Percentiles rank a stretch among this genome's conserved stretches.
Conservation (phyloP, 306 rosid species). For the Rosa chinensis region DNA sequence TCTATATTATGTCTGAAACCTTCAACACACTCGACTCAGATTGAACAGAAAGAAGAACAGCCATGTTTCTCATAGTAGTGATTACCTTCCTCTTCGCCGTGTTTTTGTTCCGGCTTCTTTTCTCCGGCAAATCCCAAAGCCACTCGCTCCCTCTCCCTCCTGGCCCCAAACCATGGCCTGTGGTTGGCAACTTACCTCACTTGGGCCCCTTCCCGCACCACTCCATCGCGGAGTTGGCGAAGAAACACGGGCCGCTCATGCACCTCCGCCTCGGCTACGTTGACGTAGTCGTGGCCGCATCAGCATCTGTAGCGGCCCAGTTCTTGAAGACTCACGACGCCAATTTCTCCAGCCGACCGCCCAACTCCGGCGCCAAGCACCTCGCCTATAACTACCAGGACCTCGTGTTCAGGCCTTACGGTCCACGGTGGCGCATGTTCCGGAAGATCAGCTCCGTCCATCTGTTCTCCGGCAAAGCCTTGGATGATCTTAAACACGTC, state of each 20-base stretch:
- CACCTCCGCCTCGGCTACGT: conserved; percentile 66
- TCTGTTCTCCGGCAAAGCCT: conserved; percentile 74
- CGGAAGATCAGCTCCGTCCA: conserved; percentile 78
- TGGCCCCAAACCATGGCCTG: conserved; percentile 83
- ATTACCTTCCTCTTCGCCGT: conserved; percentile 23
- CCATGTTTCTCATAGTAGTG: conserved; percentile 14
- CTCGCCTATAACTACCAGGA: conserved; percentile 75
- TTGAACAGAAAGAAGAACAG: neutral
- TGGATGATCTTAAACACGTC: conserved; percentile 61
- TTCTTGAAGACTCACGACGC: conserved; percentile 65
- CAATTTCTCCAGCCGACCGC: conserved; percentile 81
- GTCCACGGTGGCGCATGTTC: conserved; percentile 71
- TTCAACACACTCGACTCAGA: neutral
- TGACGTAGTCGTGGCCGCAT: conserved; percentile 67
- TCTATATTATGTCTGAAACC: neutral
- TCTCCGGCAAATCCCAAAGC: neutral
- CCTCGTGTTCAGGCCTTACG: conserved; percentile 79
- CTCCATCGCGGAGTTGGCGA: conserved; percentile 57
- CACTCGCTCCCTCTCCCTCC: conserved; percentile 53
- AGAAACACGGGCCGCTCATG: conserved; percentile 64
- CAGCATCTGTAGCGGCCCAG: conserved; percentile 69
- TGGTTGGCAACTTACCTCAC: conserved; percentile 78
- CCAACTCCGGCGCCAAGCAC: conserved; percentile 69
- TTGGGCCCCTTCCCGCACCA: conserved; percentile 75
- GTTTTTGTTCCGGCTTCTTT: conserved; percentile 28